Percentiles rank a stretch among this genome's conserved stretches.
Conservation (phyloP, 108 stramenopile genomes). For the Asterionellopsis glacialis region DNA sequence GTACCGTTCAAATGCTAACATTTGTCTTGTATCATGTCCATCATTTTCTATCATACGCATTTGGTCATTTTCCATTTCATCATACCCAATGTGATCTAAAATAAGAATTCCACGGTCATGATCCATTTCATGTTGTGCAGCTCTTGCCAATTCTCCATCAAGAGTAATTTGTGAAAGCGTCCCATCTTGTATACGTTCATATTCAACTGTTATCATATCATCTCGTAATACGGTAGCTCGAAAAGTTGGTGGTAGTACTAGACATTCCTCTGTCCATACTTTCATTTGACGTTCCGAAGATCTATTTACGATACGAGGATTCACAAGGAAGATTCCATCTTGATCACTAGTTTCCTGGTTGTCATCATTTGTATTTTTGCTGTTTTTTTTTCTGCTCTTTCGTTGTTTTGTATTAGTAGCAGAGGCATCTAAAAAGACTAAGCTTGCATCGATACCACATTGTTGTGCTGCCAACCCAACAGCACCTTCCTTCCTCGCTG, state of each 20-base stretch:
- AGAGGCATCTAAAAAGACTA: constrained; percentile 48
- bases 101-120: constrained; percentile 82
- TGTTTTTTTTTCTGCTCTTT: constrained; percentile 7
- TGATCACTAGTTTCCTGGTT: neutral
- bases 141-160: constrained; percentile 54
- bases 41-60: constrained; percentile 40
- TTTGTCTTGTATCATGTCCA: constrained; percentile 38
- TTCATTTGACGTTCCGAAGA: constrained; percentile 64
- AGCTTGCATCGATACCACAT: constrained; percentile 71
- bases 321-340: constrained; percentile 48
- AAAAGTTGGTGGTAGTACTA: constrained; percentile 77
- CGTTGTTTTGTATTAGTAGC: constrained; percentile 2
- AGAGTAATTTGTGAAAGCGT: constrained; percentile 25
- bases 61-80: constrained; percentile 55
- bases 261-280: constrained; percentile 76
- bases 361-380: constrained; percentile 3
- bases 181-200: constrained; percentile 21
- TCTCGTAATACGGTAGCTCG: constrained; percentile 70
- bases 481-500: constrained; percentile 50
- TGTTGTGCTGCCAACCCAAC: constrained; percentile 86
- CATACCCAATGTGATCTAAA: constrained; percentile 69
- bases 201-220: constrained; percentile 56
- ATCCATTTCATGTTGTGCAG: constrained; percentile 81
- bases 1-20: constrained; percentile 8
- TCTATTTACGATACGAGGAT: constrained; percentile 70